Percentiles rank a stretch among this genome's conserved stretches.
Evolutionary conservation across 2,329 filamentous ascomycete genomes (phyloP).

Genomic region (Talaromyces piceae): DNA sequence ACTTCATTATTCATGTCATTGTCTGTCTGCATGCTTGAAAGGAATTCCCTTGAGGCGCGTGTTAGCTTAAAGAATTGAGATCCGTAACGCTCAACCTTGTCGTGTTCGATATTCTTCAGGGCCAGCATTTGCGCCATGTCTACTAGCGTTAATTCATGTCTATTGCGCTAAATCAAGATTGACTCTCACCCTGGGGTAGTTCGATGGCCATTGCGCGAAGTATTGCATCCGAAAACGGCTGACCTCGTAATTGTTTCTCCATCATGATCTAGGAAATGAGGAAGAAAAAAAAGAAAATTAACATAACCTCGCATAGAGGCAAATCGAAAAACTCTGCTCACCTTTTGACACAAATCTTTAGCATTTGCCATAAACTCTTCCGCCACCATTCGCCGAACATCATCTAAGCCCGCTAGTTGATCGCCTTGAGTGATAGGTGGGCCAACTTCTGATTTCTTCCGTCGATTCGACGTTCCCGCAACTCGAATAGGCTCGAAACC

Average conservation of each 20-base stretch:
- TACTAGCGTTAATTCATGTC: conserved; percentile 17
- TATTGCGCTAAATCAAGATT: background rate
- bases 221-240: conserved; percentile 40
- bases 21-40: conserved; percentile 36
- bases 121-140: conserved; percentile 31
- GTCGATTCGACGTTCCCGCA: conserved; percentile 23
- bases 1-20: conserved; percentile 37
- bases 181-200: conserved; percentile 35
- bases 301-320: background rate
- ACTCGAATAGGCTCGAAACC: conserved; percentile 37
- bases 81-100: conserved; percentile 40
- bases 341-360: conserved; percentile 36
- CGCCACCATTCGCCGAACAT: conserved; percentile 36
- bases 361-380: conserved; percentile 42
- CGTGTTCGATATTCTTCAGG: conserved; percentile 37
- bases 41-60: conserved; percentile 27
- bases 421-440: conserved; percentile 42
- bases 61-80: conserved; percentile 37
- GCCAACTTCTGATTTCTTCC: conserved; percentile 27
- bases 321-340: conserved; percentile 17
- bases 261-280: conserved; percentile 37
- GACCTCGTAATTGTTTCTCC: conserved; percentile 36
- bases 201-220: conserved; percentile 43
- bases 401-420: conserved; percentile 35
- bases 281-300: conserved; percentile 10